Base-by-base conservation (phyloP, 2,329 filamentous ascomycete species). In the Nannizziopsis barbatae region DNA sequence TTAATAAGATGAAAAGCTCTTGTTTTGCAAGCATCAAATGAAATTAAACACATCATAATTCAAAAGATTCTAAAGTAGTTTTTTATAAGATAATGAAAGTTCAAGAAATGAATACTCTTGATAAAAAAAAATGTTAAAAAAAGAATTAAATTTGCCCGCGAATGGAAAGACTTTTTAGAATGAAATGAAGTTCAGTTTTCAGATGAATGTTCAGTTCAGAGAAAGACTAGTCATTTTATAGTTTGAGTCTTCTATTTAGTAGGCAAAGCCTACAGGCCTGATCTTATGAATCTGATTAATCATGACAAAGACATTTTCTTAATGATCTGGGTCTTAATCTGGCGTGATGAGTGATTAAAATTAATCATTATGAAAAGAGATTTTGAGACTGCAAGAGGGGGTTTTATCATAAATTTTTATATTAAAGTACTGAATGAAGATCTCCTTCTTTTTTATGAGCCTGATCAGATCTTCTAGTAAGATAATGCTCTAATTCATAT, bases 401-500 rank as follows among this genome's bases (percentile, higher is more conserved):
- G 38, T 4, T 38, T 30, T 11, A 49, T 43, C 31, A 42, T 36
- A 5, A 44, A 42, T 14, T 49, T 12, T 11, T 47, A 53, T 41
- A 15, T 37, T 17, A 18, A 47, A 22, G 30, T 36, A 22, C 31
- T 52, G 11, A 38, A 38, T 35, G 18, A 31, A 5, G 14, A 18
- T 38, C 30, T 45, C 14, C 44, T 33, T 12, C 8, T 1, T 7
- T 15, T n/a, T 15, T 50, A 47, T 22, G 20, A 36, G 37, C 17
- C 30, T 14, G 36, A 17, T 15, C 11, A 27, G 22, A 42, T 49
- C 15, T 56, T 56, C 47, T 35, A 50, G 39, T 49, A 56, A 46
- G 55, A 56, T 50, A 53, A 54, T 27, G 47, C 52, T 4, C 22
- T 11, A 10, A 36, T 41, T 18, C 47, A 55, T 48, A 47, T 14